A percentile compares a stretch with the other conserved stretches of the same genome.
phyloP scores from a whole-genome alignment of 805 yeast species.

The Candida dajiaensis region DNA sequence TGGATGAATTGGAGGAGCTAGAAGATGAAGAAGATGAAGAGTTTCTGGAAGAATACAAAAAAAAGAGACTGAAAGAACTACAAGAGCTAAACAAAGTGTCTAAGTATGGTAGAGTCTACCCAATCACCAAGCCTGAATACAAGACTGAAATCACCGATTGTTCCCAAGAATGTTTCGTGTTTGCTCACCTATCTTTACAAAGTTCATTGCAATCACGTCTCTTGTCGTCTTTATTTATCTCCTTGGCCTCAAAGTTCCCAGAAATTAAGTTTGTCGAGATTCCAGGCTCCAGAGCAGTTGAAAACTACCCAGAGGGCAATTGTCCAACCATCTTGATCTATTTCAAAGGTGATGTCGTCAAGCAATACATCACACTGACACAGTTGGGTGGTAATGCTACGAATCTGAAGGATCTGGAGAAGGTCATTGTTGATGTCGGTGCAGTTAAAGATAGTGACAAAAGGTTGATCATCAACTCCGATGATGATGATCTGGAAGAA shows the following conservation, averaged over 20 bases:
- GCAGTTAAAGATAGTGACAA: conserved; percentile 65
- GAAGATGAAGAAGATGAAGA: conserved; percentile 95
- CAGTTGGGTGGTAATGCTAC: conserved; percentile 84
- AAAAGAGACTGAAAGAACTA: conserved; percentile 72
- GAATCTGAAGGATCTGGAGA: conserved; percentile 62
- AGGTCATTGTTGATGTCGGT: conserved; percentile 56
- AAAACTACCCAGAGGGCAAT: conserved; percentile 82
- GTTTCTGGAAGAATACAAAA: conserved; percentile 70
- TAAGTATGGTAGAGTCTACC: conserved; percentile 70
- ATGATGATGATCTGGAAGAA: conserved; percentile 56
- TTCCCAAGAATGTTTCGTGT: conserved; percentile 56
- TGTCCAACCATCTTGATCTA: conserved; percentile 90
- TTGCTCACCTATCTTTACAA: conserved; percentile 71
- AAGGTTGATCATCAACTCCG: conserved; percentile 55
- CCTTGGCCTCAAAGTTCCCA: conserved; percentile 59
- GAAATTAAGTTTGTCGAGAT: conserved; percentile 92
- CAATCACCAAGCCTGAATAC: conserved; percentile 84
- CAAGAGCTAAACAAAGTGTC: conserved; percentile 48
- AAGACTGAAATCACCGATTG: conserved; percentile 80
- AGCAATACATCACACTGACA: conserved; percentile 75
- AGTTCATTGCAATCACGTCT: conserved; percentile 70
- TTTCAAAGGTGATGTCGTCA: conserved; percentile 67
- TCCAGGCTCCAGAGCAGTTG: conserved; percentile 86
- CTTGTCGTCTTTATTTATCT: conserved; percentile 48
- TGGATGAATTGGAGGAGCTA: conserved; percentile 79